Conservation (phyloP, 805 yeast species). For the Ogataea sp. region DNA sequence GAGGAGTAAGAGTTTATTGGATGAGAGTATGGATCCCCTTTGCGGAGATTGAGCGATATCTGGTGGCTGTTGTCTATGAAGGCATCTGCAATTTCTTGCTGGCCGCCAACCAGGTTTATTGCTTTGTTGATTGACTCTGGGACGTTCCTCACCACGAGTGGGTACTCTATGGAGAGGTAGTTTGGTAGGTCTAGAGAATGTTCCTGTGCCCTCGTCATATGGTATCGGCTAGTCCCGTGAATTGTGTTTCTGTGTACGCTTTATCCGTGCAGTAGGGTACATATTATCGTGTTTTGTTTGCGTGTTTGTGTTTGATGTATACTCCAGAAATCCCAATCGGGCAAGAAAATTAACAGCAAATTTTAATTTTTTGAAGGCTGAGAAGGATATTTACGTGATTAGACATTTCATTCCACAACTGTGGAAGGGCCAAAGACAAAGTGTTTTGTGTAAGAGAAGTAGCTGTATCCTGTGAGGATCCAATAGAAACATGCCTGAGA, state of each 20-base stretch:
- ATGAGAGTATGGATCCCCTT: conserved; percentile 37
- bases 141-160: conserved; percentile 54
- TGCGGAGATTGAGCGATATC: conserved; percentile 24
- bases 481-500: not conserved
- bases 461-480: too few species aligned
- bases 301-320: too few species aligned
- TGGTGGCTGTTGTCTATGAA: conserved; percentile 28
- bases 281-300: too few species aligned
- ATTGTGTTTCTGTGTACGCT: too few species aligned
- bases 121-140: conserved; percentile 39
- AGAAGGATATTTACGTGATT: too few species aligned
- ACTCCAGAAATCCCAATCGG: too few species aligned
- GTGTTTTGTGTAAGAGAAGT: too few species aligned
- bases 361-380: too few species aligned
- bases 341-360: too few species aligned
- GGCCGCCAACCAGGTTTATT: conserved; percentile 62
- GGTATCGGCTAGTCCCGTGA: not conserved
- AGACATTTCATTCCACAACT: too few species aligned
- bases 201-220: conserved; percentile 16
- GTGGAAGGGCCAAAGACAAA: too few species aligned
- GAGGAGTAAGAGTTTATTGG: conserved; percentile 51
- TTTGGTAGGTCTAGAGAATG: conserved; percentile 67
- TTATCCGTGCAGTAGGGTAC: too few species aligned
- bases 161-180: conserved; percentile 70
- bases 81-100: conserved; percentile 30